A percentile compares a stretch with the other conserved stretches of the same genome.
These are phyloP conservation scores for Tubosaeta brunneosetosa DNA, from an alignment of 768 basidiomycete species.

Conservation along the genomic window DNA sequence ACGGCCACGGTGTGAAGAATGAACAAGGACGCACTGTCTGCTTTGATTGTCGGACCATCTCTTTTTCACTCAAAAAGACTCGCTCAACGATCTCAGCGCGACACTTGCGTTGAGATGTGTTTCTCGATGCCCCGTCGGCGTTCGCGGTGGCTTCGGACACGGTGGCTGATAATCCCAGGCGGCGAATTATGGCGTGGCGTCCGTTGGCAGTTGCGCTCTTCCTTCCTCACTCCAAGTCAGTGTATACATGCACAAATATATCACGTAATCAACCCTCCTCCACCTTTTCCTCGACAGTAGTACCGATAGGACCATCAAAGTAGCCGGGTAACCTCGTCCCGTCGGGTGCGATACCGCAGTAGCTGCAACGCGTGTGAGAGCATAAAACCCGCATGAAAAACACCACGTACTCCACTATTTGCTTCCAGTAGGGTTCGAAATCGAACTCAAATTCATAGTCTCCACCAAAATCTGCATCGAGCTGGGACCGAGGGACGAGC, in stretches of 20 bases:
- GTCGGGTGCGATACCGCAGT: conserved; percentile 53
- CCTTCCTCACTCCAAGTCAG: conserved; percentile 2
- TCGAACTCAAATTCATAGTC: conserved; percentile 72
- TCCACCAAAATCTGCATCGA: conserved; percentile 83
- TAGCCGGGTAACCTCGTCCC: conserved; percentile 42
- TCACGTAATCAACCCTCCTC: conserved; percentile 19
- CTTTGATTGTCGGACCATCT: conserved; percentile 32
- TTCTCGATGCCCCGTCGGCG: conserved; percentile 1
- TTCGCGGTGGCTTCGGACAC: conserved; percentile 5
- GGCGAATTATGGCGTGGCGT: conserved; percentile 25
- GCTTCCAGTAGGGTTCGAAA: conserved; percentile 71
- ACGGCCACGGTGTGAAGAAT: conserved; percentile 4
- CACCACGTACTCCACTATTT: conserved; percentile 58
- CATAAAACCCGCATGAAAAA: not conserved
- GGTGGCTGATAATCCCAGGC: conserved; percentile 26
- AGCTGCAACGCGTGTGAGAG: conserved; percentile 31
- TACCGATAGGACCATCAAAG: conserved; percentile 22
- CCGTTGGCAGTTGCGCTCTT: conserved; percentile 14
- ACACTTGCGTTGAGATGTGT: conserved; percentile 1
- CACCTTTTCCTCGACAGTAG: not conserved
- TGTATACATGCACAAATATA: conserved; percentile 20
- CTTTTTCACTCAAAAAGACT: conserved; percentile 1
- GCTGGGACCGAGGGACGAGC: conserved; percentile 67
- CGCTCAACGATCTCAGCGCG: conserved; percentile 18
- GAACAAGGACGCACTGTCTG: conserved; percentile 31